Evolutionary conservation across 2,329 filamentous ascomycete genomes (phyloP).

Genomic region (Sporothrix humicola): DNA sequence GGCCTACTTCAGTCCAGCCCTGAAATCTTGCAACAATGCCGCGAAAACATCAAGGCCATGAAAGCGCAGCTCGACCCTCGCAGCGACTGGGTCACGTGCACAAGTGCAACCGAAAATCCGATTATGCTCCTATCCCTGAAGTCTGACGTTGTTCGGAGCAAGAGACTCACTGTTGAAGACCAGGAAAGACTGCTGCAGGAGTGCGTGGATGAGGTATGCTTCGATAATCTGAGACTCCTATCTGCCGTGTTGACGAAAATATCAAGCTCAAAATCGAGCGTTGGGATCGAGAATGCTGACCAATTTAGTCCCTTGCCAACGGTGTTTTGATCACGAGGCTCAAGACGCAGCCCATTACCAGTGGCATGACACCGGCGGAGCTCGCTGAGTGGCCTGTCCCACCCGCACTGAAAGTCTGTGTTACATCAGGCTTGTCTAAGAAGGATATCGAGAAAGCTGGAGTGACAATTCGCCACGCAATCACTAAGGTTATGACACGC

Average conservation of each 20-base stretch:
- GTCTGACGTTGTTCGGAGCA: constrained; percentile 75
- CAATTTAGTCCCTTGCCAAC: constrained; percentile 77
- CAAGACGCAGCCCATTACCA: constrained; percentile 74
- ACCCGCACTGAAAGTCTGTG: constrained; percentile 87
- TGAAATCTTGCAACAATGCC: constrained; percentile 75
- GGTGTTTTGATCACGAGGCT: constrained; percentile 87
- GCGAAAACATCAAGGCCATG: constrained; percentile 88
- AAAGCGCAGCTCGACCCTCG: constrained; percentile 85
- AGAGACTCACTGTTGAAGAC: constrained; percentile 72
- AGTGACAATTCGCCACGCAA: constrained; percentile 83
- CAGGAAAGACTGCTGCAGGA: constrained; percentile 88
- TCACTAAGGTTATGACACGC: constrained; percentile 85
- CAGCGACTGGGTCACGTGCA: constrained; percentile 89
- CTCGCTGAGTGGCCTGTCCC: constrained; percentile 70
- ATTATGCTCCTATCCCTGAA: constrained; percentile 84
- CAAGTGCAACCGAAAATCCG: constrained; percentile 82
- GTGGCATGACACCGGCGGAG: constrained; percentile 69
- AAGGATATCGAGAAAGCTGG: constrained; percentile 97
- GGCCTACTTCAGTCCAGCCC: constrained; percentile 85
- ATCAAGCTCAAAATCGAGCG: neutral
- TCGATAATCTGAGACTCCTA: no score
- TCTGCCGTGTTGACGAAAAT: no score
- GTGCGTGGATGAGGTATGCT: constrained; percentile 88
- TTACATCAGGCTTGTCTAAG: constrained; percentile 84
- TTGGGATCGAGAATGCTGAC: constrained; percentile 19